Percentiles rank a stretch among this genome's conserved stretches.
These are phyloP conservation scores for Cladosporium sp. DNA, from an alignment of 2,329 filamentous ascomycete species.

Conservation along the genomic window DNA sequence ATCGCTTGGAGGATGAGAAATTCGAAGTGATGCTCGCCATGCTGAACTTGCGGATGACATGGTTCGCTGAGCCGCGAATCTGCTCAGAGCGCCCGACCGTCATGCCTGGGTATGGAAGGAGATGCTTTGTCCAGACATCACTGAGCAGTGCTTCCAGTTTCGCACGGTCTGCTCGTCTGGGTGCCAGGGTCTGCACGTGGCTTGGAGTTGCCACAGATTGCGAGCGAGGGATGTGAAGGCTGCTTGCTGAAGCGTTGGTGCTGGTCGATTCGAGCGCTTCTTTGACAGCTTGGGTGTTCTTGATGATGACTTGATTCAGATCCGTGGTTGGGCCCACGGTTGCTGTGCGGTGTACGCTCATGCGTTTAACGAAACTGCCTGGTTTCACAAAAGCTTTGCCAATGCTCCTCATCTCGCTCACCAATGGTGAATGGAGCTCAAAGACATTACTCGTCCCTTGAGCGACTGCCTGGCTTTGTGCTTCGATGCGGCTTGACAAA, in stretches of 20 bases:
- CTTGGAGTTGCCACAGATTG: slow-evolving; percentile 73
- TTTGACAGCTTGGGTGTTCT: slow-evolving; percentile 71
- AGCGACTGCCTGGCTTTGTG: slow-evolving; percentile 48
- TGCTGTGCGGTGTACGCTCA: slow-evolving; percentile 76
- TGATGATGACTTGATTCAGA: slow-evolving; percentile 75
- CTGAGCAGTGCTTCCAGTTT: slow-evolving; percentile 69
- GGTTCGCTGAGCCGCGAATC: slow-evolving; percentile 74
- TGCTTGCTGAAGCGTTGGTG: slow-evolving; percentile 34
- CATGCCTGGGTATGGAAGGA: slow-evolving; percentile 81
- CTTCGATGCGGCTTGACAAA: slow-evolving; percentile 52
- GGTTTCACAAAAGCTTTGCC: slow-evolving; percentile 72
- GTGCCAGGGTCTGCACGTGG: slow-evolving; percentile 66
- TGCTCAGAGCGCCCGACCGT: slow-evolving; percentile 61
- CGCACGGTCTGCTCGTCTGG: slow-evolving; percentile 69
- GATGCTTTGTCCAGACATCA: slow-evolving; percentile 80
- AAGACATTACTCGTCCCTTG: slow-evolving; percentile 45
- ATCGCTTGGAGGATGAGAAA: slow-evolving; percentile 70
- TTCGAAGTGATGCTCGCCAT: slow-evolving; percentile 73
- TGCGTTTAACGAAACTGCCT: slow-evolving; percentile 59
- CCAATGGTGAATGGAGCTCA: slow-evolving; percentile 59
- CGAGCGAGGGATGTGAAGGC: slow-evolving; percentile 66
- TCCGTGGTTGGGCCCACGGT: slow-evolving; percentile 67
- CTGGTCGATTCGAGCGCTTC: slow-evolving; percentile 44
- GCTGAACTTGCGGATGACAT: slow-evolving; percentile 83
- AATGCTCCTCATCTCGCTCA: slow-evolving; percentile 67